Percentiles rank a stretch among this genome's conserved stretches.
Conservation (phyloP, 768 basidiomycete species). For the Lentinula boryana region DNA sequence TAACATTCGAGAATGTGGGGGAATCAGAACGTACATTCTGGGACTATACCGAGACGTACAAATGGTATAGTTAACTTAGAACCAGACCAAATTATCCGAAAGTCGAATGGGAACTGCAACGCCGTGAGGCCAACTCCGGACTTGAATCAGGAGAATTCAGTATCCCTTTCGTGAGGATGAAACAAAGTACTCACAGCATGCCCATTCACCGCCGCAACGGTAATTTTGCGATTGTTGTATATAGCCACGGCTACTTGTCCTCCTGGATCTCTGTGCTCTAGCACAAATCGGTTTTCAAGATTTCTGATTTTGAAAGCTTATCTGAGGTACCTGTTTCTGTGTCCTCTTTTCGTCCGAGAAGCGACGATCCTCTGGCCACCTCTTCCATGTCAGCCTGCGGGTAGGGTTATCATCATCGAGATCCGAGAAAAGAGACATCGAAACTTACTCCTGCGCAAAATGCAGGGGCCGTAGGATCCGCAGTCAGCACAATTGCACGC, state of each 20-base stretch:
- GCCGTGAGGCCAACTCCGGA: conserved; percentile 44
- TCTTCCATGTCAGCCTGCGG: conserved; percentile 13
- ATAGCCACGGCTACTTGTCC: conserved; percentile 41
- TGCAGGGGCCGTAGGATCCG: conserved; percentile 43
- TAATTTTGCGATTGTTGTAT: conserved; percentile 49
- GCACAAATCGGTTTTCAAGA: not conserved
- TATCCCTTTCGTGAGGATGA: not conserved
- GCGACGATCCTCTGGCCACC: conserved; percentile 40
- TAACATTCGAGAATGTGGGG: conserved; percentile 17
- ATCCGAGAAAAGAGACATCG: not conserved
- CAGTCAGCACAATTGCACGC: conserved; percentile 46
- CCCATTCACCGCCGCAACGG: conserved; percentile 46
- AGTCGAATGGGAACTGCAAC: conserved; percentile 44
- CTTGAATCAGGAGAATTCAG: conserved; percentile 12
- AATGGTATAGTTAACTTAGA: conserved; percentile 46
- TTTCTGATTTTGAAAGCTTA: not conserved
- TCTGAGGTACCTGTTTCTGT: not conserved
- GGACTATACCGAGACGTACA: conserved; percentile 40
- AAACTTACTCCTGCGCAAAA: conserved; percentile 47
- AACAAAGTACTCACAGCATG: conserved; percentile 30
- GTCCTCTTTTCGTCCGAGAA: not conserved
- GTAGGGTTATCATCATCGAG: conserved; percentile 20
- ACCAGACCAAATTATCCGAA: conserved; percentile 44
- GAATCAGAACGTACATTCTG: conserved; percentile 17
- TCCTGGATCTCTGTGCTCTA: conserved; percentile 40